phyloP scores from a whole-genome alignment of 1,139 yeast species.

The Hanseniaspora gamundiae region DNA sequence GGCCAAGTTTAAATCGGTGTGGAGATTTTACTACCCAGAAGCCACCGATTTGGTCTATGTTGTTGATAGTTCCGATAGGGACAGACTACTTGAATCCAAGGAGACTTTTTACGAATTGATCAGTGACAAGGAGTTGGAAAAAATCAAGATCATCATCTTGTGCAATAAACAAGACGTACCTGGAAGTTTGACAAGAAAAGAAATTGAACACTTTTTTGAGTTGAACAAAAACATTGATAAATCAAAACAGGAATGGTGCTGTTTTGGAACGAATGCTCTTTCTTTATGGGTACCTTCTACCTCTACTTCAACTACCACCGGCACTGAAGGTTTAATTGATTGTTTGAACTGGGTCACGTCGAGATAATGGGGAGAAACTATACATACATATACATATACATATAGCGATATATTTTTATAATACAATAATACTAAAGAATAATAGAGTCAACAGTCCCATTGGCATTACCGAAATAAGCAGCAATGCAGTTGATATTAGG shows the following conservation, averaged over 20 bases:
- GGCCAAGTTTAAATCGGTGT: conserved; percentile 75
- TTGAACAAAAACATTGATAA: conserved; percentile 38
- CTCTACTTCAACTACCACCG: conserved; percentile 26
- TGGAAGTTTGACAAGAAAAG: conserved; percentile 53
- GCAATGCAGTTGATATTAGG: conserved; percentile 46
- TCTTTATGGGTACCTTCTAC: conserved; percentile 21
- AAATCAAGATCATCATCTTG: conserved; percentile 67
- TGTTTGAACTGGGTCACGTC: conserved; percentile 60
- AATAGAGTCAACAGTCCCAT: conserved; percentile 42
- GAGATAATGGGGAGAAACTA: background rate
- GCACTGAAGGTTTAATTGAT: conserved; percentile 61
- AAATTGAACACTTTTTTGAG: conserved; percentile 47
- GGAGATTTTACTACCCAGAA: conserved; percentile 94
- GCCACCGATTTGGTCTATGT: conserved; percentile 91
- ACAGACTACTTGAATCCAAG: conserved; percentile 66
- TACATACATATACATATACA: background rate
- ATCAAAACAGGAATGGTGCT: conserved; percentile 53
- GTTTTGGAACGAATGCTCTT: conserved; percentile 63
- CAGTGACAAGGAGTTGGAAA: conserved; percentile 56
- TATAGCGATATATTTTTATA: background rate
- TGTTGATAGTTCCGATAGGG: conserved; percentile 67
- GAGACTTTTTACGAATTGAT: conserved; percentile 68
- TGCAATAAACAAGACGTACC: conserved; percentile 83
- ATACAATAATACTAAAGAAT: conserved; percentile 1
- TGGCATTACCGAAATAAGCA: conserved; percentile 80